Evolutionary conservation across 2,329 filamentous ascomycete genomes (phyloP), one percentile per base, ranked within the genome.

Genomic region (Xylariales sp.): DNA sequence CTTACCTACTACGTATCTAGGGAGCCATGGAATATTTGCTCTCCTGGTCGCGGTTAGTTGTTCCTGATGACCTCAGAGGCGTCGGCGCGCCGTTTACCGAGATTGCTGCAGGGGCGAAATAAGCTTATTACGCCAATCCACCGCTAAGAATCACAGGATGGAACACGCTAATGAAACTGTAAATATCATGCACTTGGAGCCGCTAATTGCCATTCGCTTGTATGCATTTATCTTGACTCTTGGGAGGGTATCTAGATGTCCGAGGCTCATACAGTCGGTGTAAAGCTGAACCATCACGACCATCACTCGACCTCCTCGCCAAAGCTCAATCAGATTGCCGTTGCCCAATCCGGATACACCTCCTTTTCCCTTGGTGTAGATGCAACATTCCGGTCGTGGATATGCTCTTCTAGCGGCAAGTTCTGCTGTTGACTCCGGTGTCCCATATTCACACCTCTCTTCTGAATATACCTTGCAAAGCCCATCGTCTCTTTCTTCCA

Each of bases 401-500:
- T 58, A 31, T 61, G 56, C 19, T 59, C 62, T 10, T 55, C 46
- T 6, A 64, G 45, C 4, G 57, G 49, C 25, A 63, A 40, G 21
- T 50, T 42, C 52, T 54, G 46, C 18, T 58, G 51, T 47, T 64
- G 62, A 34, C 61, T 64, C 7, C 55, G 50, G 19, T 58, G 46
- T 4, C 62, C 61, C 62, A 64, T 64, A 3, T 59, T 51, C 10
- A 63, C 56, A 4, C 62, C 61, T 27, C 57, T 50, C 44, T 50
- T 53, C 41, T 63, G 60, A 5, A 63, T 55, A 33, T 52, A 59
- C 18, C 60, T 43, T 19, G 62, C 60, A 28, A 58, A 64, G 1
- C 60, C 60, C 44, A 64, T 45, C 25, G 61, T 62, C 49, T 57
- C 48, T 43, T 36, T 47, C 49, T 58, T 60, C 60, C 62, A 64